Conservation (phyloP, 139 green algal genomes). For the Chlorella sp. region DNA sequence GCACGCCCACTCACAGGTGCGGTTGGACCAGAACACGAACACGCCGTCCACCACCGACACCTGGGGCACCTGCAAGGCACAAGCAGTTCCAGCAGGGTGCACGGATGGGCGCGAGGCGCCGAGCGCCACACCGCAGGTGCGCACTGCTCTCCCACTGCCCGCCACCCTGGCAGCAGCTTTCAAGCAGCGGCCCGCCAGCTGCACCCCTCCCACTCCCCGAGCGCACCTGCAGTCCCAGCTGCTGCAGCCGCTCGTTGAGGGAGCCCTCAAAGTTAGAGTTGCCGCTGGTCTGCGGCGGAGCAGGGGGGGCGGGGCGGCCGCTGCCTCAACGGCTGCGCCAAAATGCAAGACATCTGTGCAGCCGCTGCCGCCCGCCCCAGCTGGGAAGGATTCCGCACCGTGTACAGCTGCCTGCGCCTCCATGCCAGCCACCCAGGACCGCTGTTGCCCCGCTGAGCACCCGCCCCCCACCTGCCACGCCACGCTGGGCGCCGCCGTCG, state of each 20-base stretch:
- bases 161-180: too few species aligned
- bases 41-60: not conserved
- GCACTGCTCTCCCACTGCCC: too few species aligned
- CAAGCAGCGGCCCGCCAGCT: too few species aligned
- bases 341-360: too few species aligned
- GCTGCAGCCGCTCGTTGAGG: not conserved
- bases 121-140: too few species aligned
- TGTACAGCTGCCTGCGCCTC: too few species aligned
- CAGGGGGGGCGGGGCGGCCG: not conserved
- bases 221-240: not conserved
- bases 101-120: too few species aligned
- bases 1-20: not conserved
- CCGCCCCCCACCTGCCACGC: not conserved
- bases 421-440: too few species aligned
- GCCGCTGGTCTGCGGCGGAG: not conserved
- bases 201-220: too few species aligned
- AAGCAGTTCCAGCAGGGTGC: too few species aligned
- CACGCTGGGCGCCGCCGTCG: not conserved
- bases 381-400: too few species aligned
- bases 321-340: not conserved
- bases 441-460: not conserved
- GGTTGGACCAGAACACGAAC: conserved; percentile 20
- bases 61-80: not conserved
- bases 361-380: too few species aligned
- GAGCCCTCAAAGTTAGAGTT: conserved; percentile 20